Evolutionary conservation across 2,329 filamentous ascomycete genomes (phyloP), one percentile per base, ranked within the genome.

Genomic region (Alternaria novae-zelandiae): DNA sequence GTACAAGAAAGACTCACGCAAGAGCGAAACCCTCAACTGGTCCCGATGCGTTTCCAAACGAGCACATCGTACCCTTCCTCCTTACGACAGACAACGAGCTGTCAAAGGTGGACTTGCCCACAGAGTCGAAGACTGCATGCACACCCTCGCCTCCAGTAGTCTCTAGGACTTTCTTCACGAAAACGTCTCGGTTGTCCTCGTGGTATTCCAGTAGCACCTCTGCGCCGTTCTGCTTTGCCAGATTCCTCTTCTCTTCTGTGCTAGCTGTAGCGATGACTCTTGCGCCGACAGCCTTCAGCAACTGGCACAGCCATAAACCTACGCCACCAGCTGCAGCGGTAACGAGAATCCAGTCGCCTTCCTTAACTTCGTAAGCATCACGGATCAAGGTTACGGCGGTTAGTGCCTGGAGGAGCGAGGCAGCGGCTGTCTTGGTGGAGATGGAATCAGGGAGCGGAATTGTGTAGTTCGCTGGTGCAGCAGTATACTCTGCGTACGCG

Each of bases 251-350:
- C 78, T 90, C 91, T 6, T 83, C 78, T 36, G 90, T 91, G 51
- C 89, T 90, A 0, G 92, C 92, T 5, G 93, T 95, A 2, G 90
- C 94, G 73, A 97, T 96, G 21, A 90, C 88, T 70, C 87, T 88
- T 12, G 92, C 94, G 1, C 93, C 94, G 3, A 94, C 83, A 1
- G 86, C 83, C 68, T 86, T 87, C 44, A 97, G 82, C 69, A 97
- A 82, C 84, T 96, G 93, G 43, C 88, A 89, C 26, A 97, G 85
- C 80, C 92, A 87, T 46, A 90, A 82, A 0, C 79, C 79, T 3
- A 93, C 92, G 15, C 94, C 94, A 15, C 94, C 94, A 0, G 93
- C 93, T 0, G 94, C 94, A 0, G 94, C 94, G 71, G 96, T 93
- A 15, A 97, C 88, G 3, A 97, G 87, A 0, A 93, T 86, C 89